Evolutionary conservation across 2,329 filamentous ascomycete genomes (phyloP), one percentile per base, ranked within the genome.

Genomic region (Niveomyces coronatus): DNA sequence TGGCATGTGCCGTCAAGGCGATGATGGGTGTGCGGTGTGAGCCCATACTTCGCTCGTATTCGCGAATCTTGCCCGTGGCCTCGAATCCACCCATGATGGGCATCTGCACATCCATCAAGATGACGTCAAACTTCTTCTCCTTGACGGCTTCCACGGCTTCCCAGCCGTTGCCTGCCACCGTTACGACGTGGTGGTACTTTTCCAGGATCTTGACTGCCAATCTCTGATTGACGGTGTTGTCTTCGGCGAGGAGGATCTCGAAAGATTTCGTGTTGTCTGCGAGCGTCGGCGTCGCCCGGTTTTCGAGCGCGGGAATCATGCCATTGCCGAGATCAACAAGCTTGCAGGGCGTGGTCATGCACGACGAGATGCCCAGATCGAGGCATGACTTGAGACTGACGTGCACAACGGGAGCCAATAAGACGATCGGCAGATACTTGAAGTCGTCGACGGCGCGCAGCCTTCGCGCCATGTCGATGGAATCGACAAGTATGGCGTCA

Each of bases 61-160:
- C 87, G 52, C 91, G 79, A 49, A 98, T 98, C 67, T 94, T 94
- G 49, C 80, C 85, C 4, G 91, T 98, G 11, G 91, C 88, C 63
- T 98, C 91, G 56, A 98, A 96, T 31, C 91, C 91, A 56, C 91
- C 91, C 88, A 96, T 96, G 53, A 96, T 84, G n/a, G 91, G 91
- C 91, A 98, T 98, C 58, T 96, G 91, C 14, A 98, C 91, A 56
- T 98, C 91, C 91, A 98, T 98, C 34, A 98, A 72, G 47, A 98
- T 91, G 44, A 94, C 85, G 58, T 98, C 91, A 57, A 93, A 98
- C 56, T 85, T 82, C 64, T 83, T 89, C 56, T 81, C 77, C 69
- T 93, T 88, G 50, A 95, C 79, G n/a, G 84, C 80, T 54, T 95
- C 84, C 11, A 96, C 79, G 2, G 91, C 91, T 55, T 96, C 89